Conservation (phyloP, 2,329 filamentous ascomycete species). For the Zalaria obscura region DNA sequence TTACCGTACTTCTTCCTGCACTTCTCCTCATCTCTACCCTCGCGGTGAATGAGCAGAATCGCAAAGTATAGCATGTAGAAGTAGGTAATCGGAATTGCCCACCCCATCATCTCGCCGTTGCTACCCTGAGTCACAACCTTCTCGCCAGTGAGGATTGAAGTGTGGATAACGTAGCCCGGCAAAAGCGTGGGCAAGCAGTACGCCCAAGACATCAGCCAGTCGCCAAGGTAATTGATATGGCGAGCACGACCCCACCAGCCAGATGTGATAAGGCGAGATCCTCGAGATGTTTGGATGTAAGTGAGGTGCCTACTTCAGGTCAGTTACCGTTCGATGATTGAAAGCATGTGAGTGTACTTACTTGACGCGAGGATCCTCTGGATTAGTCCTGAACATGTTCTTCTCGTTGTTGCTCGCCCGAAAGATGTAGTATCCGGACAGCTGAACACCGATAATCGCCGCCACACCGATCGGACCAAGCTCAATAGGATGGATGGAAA, state of each 20-base stretch:
- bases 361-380: conserved; percentile 58
- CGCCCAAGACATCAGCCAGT: conserved; percentile 88
- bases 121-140: conserved; percentile 38
- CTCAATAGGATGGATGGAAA: conserved; percentile 67
- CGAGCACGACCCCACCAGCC: conserved; percentile 90
- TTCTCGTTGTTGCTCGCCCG: conserved; percentile 89
- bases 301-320: conserved; percentile 48
- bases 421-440: conserved; percentile 77
- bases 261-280: conserved; percentile 65
- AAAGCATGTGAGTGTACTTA: neutral
- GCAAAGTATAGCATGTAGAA: conserved; percentile 93
- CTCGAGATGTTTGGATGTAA: conserved; percentile 72
- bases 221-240: conserved; percentile 92
- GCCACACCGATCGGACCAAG: conserved; percentile 55
- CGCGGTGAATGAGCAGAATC: conserved; percentile 71
- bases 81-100: conserved; percentile 80
- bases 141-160: conserved; percentile 42
- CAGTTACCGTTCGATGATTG: neutral
- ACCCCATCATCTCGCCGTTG: conserved; percentile 51
- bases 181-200: conserved; percentile 78
- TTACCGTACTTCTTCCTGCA: conserved; percentile 81
- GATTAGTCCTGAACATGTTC: conserved; percentile 83
- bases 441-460: conserved; percentile 52
- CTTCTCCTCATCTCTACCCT: conserved; percentile 79
- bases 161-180: conserved; percentile 61